Conservation (phyloP, 495 filamentous ascomycete species). For the Hypomontagnella submonticulosa region DNA sequence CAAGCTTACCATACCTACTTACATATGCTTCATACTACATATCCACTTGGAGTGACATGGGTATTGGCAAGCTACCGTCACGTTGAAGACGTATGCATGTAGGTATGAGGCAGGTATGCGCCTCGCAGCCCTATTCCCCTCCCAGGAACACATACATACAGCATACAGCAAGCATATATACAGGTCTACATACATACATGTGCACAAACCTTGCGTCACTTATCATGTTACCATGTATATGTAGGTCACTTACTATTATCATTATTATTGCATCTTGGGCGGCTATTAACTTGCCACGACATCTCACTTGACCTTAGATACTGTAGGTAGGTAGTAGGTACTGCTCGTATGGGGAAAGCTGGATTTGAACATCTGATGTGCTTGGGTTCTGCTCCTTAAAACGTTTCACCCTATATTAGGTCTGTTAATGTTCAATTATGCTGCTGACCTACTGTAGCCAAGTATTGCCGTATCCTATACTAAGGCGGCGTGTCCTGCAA, state of each 20-base stretch:
- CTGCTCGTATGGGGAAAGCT: conserved; percentile 16
- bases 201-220: conserved; percentile 1
- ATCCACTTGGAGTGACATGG: conserved; percentile 9
- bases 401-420: conserved; percentile 41
- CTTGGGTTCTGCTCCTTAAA: conserved; percentile 28
- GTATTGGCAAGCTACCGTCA: conserved; percentile 17
- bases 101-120: conserved; percentile 26
- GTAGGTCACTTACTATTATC: conserved; percentile 31
- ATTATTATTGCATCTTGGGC: conserved; percentile 30
- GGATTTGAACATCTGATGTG: conserved; percentile 38
- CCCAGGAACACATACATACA: conserved; percentile 26
- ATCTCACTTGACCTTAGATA: conserved; percentile 17
- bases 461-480: conserved; percentile 19
- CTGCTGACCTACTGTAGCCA: conserved; percentile 21
- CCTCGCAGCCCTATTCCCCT: conserved; percentile 42
- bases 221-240: conserved; percentile 10
- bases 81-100: conserved; percentile 16
- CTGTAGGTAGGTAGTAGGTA: conserved; percentile 1
- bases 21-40: conserved; percentile 12
- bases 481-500: conserved; percentile 22
- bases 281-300: conserved; percentile 40
- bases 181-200: not conserved
- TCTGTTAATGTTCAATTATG: conserved; percentile 28
- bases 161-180: not conserved
- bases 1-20: conserved; percentile 13